Conservation (phyloP, 768 basidiomycete genomes). For the Hygrocybe coccinea region DNA sequence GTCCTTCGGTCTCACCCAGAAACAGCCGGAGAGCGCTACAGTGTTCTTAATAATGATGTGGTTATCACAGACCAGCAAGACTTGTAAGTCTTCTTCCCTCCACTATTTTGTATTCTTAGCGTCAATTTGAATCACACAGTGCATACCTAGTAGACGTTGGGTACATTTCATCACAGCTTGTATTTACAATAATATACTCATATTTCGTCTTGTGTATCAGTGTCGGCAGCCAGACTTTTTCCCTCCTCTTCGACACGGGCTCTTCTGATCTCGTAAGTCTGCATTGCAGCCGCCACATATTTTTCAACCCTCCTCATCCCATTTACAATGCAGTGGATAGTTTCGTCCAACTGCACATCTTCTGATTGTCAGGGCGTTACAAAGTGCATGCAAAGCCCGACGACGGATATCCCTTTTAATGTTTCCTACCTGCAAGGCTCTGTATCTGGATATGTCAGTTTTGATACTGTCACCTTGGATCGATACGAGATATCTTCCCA, state of each 20-base stretch:
- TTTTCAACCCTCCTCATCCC: neutral
- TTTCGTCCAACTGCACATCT: slow-evolving; percentile 40
- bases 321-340: slow-evolving; percentile 41
- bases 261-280: slow-evolving; percentile 3
- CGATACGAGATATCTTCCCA: slow-evolving; percentile 4
- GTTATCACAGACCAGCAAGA: neutral
- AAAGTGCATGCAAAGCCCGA: slow-evolving; percentile 33
- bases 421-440: slow-evolving; percentile 48
- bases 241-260: neutral
- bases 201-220: slow-evolving; percentile 39
- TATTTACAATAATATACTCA: neutral
- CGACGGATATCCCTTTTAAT: slow-evolving; percentile 36
- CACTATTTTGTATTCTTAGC: no score
- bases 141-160: no score
- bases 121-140: no score
- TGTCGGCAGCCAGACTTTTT: neutral
- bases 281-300: neutral
- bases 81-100: no score
- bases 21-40: no score
- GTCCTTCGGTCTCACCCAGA: no score
- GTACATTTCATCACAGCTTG: no score
- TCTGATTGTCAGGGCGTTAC: slow-evolving; percentile 43
- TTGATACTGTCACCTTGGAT: slow-evolving; percentile 37
- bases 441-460: slow-evolving; percentile 43
- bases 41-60: no score